These are phyloP conservation scores for Paspalum vaginatum DNA, from an alignment of 176 grass and related monocot species.

Conservation along the genomic window DNA sequence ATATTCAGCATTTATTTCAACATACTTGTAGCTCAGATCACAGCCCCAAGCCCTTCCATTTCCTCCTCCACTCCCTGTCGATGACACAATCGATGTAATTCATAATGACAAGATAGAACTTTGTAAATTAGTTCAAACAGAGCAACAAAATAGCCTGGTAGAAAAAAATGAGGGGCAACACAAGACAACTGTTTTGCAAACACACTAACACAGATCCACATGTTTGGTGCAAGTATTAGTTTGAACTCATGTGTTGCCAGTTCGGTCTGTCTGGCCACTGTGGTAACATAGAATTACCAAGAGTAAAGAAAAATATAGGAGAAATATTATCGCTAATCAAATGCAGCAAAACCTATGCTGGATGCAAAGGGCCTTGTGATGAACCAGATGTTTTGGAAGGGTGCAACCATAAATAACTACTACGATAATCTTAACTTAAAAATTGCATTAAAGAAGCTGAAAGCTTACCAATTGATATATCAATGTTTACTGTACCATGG, in stretches of 20 bases:
- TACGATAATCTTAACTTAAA: constrained; percentile 1
- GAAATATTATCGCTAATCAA: not conserved
- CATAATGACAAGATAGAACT: not conserved
- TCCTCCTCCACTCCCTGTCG: constrained; percentile 66
- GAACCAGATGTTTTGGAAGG: constrained; percentile 15
- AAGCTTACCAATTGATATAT: constrained; percentile 85
- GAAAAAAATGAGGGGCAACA: not conserved
- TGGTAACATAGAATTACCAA: not conserved
- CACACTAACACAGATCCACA: not conserved
- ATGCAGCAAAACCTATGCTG: constrained; percentile 20
- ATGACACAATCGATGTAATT: not conserved
- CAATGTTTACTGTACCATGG: constrained; percentile 83
- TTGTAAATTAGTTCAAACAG: constrained; percentile 9
- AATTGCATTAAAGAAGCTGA: constrained; percentile 19
- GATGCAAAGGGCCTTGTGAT: not conserved
- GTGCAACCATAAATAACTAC: constrained; percentile 34
- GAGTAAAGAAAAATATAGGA: constrained; percentile 2
- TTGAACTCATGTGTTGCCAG: constrained; percentile 14
- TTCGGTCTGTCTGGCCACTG: constrained; percentile 7
- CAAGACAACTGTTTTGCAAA: not conserved
- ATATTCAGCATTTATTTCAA: constrained; percentile 99
- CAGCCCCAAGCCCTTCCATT: constrained; percentile 92
- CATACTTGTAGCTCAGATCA: constrained; percentile 97
- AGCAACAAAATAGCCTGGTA: constrained; percentile 2
- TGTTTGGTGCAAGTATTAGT: constrained; percentile 10